Conservation (phyloP, 306 rosid species). For the Fragaria nilgerrensis region DNA sequence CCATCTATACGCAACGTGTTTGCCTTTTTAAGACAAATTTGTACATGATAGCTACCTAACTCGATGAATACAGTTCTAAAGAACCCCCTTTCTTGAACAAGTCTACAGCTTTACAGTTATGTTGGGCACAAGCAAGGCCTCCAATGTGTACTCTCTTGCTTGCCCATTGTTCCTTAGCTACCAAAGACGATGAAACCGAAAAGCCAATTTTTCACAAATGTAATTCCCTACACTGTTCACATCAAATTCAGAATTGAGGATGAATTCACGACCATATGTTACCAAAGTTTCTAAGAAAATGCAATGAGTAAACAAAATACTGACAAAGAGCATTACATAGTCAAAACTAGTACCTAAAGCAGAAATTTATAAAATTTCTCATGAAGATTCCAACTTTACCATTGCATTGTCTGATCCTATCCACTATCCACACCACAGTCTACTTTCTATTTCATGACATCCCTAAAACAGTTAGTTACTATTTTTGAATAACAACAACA, state of each 20-base stretch:
- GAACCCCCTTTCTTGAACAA: background rate
- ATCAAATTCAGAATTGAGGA: background rate
- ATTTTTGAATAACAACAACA: background rate
- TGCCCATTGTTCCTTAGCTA: conserved; percentile 3
- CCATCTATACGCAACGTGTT: background rate
- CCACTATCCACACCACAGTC: background rate
- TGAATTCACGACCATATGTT: background rate
- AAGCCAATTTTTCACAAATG: background rate
- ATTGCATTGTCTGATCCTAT: background rate
- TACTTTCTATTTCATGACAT: background rate
- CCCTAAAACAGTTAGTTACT: background rate
- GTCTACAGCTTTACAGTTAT: background rate
- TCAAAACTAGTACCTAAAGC: background rate
- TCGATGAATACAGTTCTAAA: background rate
- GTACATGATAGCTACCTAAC: background rate
- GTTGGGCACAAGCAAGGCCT: background rate
- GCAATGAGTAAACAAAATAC: background rate
- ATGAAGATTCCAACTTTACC: background rate
- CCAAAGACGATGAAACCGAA: background rate
- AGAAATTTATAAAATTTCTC: background rate
- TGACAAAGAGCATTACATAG: background rate
- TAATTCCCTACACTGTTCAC: background rate
- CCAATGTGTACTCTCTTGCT: background rate
- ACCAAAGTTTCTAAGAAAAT: background rate
- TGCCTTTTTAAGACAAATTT: background rate